A percentile compares a stretch with the other conserved stretches of the same genome.
Conservation (phyloP, 768 basidiomycete species). For the Macrocybe gigantea region DNA sequence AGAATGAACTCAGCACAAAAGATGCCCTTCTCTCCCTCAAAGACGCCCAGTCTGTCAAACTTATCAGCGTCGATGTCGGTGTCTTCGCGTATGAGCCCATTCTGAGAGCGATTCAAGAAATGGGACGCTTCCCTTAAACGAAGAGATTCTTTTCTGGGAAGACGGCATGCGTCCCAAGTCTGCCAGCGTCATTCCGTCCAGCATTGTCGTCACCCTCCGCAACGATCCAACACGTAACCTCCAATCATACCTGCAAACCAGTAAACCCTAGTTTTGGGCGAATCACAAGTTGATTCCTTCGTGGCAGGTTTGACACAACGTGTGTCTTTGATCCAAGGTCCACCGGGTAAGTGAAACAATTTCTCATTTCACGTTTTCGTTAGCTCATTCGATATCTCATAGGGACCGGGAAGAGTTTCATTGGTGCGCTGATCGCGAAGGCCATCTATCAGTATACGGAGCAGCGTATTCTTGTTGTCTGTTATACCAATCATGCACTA, state of each 20-base stretch:
- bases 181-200: too few relatives aligned
- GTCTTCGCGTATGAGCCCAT: conserved; percentile 62
- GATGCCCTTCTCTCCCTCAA: conserved; percentile 34
- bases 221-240: conserved; percentile 34
- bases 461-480: conserved; percentile 58
- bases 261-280: conserved; percentile 41
- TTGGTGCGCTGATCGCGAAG: conserved; percentile 64
- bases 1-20: conserved; percentile 31
- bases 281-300: conserved; percentile 41
- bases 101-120: conserved; percentile 48
- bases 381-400: background rate
- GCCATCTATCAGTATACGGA: conserved; percentile 41
- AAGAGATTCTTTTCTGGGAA: conserved; percentile 53
- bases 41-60: conserved; percentile 23
- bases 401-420: conserved; percentile 76
- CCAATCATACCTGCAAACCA: conserved; percentile 25
- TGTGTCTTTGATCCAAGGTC: conserved; percentile 64
- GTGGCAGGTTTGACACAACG: conserved; percentile 48
- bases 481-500: conserved; percentile 71
- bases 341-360: conserved; percentile 44
- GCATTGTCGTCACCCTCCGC: conserved; percentile 12
- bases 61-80: conserved; percentile 53
- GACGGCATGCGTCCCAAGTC: conserved; percentile 5
- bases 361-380: background rate
- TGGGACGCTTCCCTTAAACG: conserved; percentile 36